These are phyloP conservation scores for Aeminium ludgeri DNA, from an alignment of 495 filamentous ascomycete genomes.

Conservation along the genomic window DNA sequence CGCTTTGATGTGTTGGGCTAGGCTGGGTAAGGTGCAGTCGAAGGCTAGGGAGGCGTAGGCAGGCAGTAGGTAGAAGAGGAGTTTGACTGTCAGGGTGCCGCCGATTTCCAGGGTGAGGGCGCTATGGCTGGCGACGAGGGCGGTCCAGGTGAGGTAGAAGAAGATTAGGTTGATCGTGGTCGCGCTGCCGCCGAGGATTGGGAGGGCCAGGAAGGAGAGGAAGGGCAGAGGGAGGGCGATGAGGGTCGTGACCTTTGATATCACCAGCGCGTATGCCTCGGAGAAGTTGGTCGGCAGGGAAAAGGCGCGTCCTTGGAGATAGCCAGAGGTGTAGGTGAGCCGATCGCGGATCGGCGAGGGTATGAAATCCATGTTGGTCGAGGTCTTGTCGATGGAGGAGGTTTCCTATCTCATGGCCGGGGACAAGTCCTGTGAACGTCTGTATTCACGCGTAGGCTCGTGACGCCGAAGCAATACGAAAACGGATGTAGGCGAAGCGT, in stretches of 20 bases:
- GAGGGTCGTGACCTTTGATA: constrained; percentile 22
- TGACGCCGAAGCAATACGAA: too few relatives aligned
- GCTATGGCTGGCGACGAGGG: constrained; percentile 58
- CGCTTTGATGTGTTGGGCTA: constrained; percentile 50
- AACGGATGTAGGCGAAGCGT: too few relatives aligned
- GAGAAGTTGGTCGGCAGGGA: constrained; percentile 2
- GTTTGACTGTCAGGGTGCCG: constrained; percentile 47
- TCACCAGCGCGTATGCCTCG: constrained; percentile 5
- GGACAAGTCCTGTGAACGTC: too few relatives aligned
- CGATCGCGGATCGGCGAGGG: background rate
- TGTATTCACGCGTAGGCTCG: too few relatives aligned
- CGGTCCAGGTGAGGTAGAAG: constrained; percentile 83
- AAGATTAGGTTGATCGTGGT: constrained; percentile 73
- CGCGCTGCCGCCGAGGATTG: constrained; percentile 43
- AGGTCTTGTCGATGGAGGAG: too few relatives aligned
- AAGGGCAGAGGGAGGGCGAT: constrained; percentile 42
- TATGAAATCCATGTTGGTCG: background rate
- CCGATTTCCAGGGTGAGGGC: constrained; percentile 61
- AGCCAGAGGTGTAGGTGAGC: constrained; percentile 3
- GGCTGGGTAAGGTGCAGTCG: constrained; percentile 49
- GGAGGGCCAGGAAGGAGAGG: constrained; percentile 44
- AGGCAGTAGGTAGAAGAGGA: constrained; percentile 56
- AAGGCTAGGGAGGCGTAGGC: constrained; percentile 58
- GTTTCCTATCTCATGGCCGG: too few relatives aligned
- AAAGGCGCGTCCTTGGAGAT: constrained; percentile 5